Base-by-base conservation (phyloP, 1,284 basidiomycete genomes). In the Exobasidium rhododendri region DNA sequence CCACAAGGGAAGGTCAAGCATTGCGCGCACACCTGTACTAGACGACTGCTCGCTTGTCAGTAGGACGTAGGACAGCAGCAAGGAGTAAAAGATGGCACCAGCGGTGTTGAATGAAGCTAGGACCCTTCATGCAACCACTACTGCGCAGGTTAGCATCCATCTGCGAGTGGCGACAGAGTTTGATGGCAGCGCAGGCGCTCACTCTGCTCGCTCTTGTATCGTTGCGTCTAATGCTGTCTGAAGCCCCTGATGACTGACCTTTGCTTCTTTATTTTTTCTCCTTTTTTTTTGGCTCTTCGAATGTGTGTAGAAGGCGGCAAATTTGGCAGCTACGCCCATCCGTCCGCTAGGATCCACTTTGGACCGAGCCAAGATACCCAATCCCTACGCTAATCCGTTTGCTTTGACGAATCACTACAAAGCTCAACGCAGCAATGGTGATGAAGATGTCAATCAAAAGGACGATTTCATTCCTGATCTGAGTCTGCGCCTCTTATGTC, bases 401-500 rank as follows among this genome's bases (percentile, higher is more conserved):
- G 69, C 71, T 40, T 65, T 76, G n/a, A 74, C 65, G 46, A 70
- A 69, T 22, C 66, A 71, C 43, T 76, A 75, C 51, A 46, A 56
- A 51, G 54, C 53, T 3, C 44, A 51, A 1, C 46, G 49, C 11
- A 44, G 20, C 40, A 50, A 22, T 45, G 49, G n/a, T 31, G 58
- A 31, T 30, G 28, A 43, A 4, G 43, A 46, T 24, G 54, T 14
- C 40, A 43, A 7, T 14, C 4, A 35, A n/a, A 70, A 71, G 51
- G 70, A 71, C n/a, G 66, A 64, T 46, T 78, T 78, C 52, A 67
- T 74, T 1, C 75, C 74, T 2, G 74, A 77, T 46, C 69, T 78
- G 58, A 73, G 71, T 50, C 73, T 78, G 20, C 66, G 70, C 20
- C 66, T 79, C 53, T 68, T 76, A 50, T 97, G 94, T 79, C 93